Evolutionary conservation across 352 stramenopile species (phyloP).

Genomic region (Globisporangium barbulae): DNA sequence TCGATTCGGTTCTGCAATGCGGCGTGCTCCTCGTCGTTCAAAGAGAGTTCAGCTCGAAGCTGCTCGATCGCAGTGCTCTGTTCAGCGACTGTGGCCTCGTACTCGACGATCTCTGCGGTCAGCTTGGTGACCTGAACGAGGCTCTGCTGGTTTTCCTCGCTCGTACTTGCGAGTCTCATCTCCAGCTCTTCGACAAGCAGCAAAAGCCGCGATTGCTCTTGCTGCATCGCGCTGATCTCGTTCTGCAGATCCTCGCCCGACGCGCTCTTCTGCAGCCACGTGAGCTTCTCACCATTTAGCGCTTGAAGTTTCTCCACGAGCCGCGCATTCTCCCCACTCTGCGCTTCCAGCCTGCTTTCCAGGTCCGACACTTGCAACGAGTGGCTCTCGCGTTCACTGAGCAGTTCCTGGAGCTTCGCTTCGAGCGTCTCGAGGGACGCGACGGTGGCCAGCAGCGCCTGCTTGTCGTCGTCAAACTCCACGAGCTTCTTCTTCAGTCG

Average conservation of each 20-base stretch:
- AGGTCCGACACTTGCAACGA: not conserved
- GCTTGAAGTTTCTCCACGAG: conserved; percentile 14
- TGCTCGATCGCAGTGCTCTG: conserved; percentile 18
- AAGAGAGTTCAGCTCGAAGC: conserved; percentile 8
- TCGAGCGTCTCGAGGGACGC: conserved; percentile 9
- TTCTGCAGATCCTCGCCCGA: conserved; percentile 23
- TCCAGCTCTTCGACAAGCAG: conserved; percentile 11
- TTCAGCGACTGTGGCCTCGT: conserved; percentile 18
- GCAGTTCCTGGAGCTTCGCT: conserved; percentile 11
- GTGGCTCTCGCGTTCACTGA: conserved; percentile 9
- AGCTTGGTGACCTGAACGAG: conserved; percentile 1
- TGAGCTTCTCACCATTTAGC: conserved; percentile 19
- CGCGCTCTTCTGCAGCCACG: conserved; percentile 24
- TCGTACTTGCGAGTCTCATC: conserved; percentile 16
- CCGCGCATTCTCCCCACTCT: not conserved
- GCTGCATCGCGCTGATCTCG: conserved; percentile 23
- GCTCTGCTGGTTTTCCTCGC: conserved; percentile 18
- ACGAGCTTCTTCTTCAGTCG: conserved; percentile 21
- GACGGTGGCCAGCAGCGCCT: conserved; percentile 7
- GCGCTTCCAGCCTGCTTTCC: conserved; percentile 8
- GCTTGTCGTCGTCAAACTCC: conserved; percentile 24
- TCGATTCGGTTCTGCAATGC: conserved; percentile 16
- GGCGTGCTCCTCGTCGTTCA: conserved; percentile 14
- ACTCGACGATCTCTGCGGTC: conserved; percentile 12
- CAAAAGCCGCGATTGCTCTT: conserved; percentile 19